Evolutionary conservation across 805 yeast genomes (phyloP).

Genomic region (Suhomyces sp.): DNA sequence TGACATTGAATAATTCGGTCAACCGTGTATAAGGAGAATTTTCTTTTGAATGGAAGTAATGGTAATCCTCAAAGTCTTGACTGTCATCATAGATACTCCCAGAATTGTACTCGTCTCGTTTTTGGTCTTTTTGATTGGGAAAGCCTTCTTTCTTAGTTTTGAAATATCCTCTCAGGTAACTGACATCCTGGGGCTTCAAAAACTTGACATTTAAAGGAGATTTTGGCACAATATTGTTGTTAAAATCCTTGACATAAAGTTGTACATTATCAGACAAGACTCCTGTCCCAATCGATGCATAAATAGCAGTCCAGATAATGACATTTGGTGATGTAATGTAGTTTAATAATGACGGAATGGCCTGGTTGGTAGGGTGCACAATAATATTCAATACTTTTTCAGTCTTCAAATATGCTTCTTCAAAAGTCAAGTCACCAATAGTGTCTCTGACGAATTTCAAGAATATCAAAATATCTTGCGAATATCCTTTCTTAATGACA

Average conservation of each 20-base stretch:
- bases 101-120: conserved; percentile 8
- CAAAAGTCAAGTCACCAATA: conserved; percentile 85
- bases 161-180: conserved; percentile 46
- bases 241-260: conserved; percentile 60
- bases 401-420: conserved; percentile 82
- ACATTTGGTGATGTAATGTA: conserved; percentile 94
- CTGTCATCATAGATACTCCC: conserved; percentile 9
- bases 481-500: conserved; percentile 75
- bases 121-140: conserved; percentile 10
- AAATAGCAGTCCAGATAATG: conserved; percentile 79
- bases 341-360: conserved; percentile 73
- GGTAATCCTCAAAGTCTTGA: conserved; percentile 10
- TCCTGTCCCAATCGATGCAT: conserved; percentile 79
- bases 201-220: conserved; percentile 44
- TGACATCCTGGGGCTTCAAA: conserved; percentile 45
- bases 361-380: conserved; percentile 73
- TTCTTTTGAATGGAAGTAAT: conserved; percentile 26
- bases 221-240: conserved; percentile 56
- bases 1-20: conserved; percentile 91
- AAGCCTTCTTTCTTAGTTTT: conserved; percentile 11
- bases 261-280: conserved; percentile 56
- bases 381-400: conserved; percentile 80
- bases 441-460: conserved; percentile 73
- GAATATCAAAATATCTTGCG: conserved; percentile 80
- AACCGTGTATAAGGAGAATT: conserved; percentile 76